Evolutionary conservation across 495 filamentous ascomycete species (phyloP).

Genomic region (Penicillium desertorum): DNA sequence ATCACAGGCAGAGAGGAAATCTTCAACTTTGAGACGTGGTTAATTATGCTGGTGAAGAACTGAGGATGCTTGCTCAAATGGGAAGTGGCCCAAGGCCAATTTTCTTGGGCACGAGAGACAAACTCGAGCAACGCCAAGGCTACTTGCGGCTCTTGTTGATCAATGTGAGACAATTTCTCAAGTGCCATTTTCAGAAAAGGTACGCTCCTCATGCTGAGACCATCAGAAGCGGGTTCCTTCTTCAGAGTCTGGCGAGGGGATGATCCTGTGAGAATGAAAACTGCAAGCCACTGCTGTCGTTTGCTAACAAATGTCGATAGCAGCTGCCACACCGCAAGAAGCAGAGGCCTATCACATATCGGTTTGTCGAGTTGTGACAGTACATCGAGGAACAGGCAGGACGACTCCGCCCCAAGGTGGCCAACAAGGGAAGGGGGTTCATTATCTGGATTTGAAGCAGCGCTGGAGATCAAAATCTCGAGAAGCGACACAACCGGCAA

Average conservation of each 20-base stretch:
- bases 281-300: slow-evolving; percentile 92
- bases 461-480: slow-evolving; percentile 69
- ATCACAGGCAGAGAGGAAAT: slow-evolving; percentile 46
- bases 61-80: slow-evolving; percentile 67
- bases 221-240: slow-evolving; percentile 43
- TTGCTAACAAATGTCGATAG: slow-evolving; percentile 85
- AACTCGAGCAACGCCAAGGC: slow-evolving; percentile 79
- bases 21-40: slow-evolving; percentile 63
- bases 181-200: slow-evolving; percentile 76
- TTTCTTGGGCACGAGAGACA: slow-evolving; percentile 79
- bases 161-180: slow-evolving; percentile 67
- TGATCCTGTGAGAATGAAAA: slow-evolving; percentile 85
- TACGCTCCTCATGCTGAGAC: slow-evolving; percentile 45
- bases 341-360: slow-evolving; percentile 57
- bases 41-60: slow-evolving; percentile 68
- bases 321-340: slow-evolving; percentile 75
- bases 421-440: slow-evolving; percentile 90
- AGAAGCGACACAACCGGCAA: slow-evolving; percentile 65
- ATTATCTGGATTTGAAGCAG: slow-evolving; percentile 53
- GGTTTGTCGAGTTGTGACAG: slow-evolving; percentile 78
- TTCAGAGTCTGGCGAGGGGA: slow-evolving; percentile 73
- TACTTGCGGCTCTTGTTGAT: slow-evolving; percentile 58
- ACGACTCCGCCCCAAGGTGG: slow-evolving; percentile 76
- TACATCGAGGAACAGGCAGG: slow-evolving; percentile 78
- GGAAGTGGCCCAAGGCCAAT: slow-evolving; percentile 88